Base-by-base conservation (phyloP, 805 yeast genomes). In the Ogataea polymorpha region DNA sequence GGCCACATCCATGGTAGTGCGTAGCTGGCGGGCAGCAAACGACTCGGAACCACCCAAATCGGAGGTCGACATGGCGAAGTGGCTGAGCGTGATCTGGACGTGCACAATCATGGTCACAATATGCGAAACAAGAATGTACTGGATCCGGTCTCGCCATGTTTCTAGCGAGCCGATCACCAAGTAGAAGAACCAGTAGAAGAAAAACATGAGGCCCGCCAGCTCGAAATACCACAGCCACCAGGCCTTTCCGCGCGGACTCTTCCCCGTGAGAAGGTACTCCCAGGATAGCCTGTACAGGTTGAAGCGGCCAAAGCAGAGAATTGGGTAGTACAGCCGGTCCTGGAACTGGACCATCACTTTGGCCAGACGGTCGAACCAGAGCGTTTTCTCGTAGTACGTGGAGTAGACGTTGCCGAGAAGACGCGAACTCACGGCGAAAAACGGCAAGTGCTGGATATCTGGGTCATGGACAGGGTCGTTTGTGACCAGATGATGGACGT, bases 391-490 rank as follows among this genome's bases (percentile, higher is more conserved):
- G 56, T 88, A 88, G 61, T 80, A 88, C 0, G 96, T 86, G 18
- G 95, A 86, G 58, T 79, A 86, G 6, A 87, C 77, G 54, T 77
- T 70, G 3, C 77, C 79, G 50, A 88, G 76, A 4, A 88, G 66
- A 46, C 84, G 68, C 1, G 85, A 71, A 40, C 89, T 80, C 14
- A 88, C 95, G 2, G 96, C 95, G 59, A 88, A 88, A 54, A 88
- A 88, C 1, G 96, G 96, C 48, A 88, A 62, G 63, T 88, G 96
- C 63, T 88, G 96, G 58, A 88, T 89, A 63, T 88, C 96, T 0
- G 96, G 96, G 55, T 88, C 96, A 58, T 89, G 96, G 2, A 84
- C 83, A 0, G 96, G 96, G 57, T 88, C 96, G 61, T 88, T 88
- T n/a, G 96, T 85, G 40, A 88, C 74, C 37, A 88, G 65, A 59